phyloP scores from a whole-genome alignment of 371 early-diverging fungal genomes.

The Blastocladiella emersonii region DNA sequence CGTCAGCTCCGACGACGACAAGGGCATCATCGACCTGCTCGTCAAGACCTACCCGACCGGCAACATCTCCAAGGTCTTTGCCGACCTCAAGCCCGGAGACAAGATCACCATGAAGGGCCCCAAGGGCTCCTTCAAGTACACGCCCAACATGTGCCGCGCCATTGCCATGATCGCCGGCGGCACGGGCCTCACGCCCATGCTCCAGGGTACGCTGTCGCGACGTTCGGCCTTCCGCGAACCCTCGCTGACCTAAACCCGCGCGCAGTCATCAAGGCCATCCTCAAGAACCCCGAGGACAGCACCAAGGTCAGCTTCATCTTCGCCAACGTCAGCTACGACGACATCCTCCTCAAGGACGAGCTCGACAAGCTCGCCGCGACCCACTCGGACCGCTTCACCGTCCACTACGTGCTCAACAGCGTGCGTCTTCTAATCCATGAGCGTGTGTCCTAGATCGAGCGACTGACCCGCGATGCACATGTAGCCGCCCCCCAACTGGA shows the following conservation, averaged over 20 bases:
- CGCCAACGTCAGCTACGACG: constrained; percentile 80
- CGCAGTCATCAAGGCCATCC: constrained; percentile 65
- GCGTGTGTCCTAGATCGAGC: too few relatives aligned
- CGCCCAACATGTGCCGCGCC: constrained; percentile 58
- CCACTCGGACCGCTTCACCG: constrained; percentile 57
- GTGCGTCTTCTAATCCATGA: constrained; percentile 1
- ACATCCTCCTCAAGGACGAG: constrained; percentile 74
- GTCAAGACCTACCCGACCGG: constrained; percentile 87
- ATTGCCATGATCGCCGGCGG: constrained; percentile 92
- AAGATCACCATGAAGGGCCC: constrained; percentile 73
- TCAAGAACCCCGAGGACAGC: constrained; percentile 69
- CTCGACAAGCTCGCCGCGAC: constrained; percentile 59
- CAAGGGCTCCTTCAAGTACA: constrained; percentile 78
- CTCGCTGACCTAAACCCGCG: too few relatives aligned
- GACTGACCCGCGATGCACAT: too few relatives aligned
- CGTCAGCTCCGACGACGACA: constrained; percentile 63
- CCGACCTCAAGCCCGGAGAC: constrained; percentile 62
- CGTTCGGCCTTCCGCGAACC: too few relatives aligned
- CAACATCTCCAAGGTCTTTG: constrained; percentile 63
- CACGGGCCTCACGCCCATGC: constrained; percentile 91
- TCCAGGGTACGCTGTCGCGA: constrained; percentile 36
- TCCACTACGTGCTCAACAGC: constrained; percentile 74
- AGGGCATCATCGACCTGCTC: constrained; percentile 77
- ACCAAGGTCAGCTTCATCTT: constrained; percentile 72
- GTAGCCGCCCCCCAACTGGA: constrained; percentile 62